phyloP scores from a whole-genome alignment of 768 basidiomycete species.

The Phlebiopsis gigantea region DNA sequence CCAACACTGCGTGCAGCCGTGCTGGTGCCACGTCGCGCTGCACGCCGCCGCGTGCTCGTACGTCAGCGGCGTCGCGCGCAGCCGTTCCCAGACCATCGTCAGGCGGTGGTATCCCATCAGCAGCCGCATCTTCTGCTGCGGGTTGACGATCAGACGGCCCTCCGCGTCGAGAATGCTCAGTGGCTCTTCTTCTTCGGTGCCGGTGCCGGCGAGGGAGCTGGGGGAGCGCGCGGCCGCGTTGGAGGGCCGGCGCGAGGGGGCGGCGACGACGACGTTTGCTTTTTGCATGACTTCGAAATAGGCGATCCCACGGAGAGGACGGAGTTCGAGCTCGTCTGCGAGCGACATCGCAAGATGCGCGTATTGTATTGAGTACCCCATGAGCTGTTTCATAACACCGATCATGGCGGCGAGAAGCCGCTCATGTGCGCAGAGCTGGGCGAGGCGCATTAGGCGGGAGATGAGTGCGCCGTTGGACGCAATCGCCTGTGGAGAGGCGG shows the following conservation, averaged over 20 bases:
- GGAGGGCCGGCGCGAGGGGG: neutral
- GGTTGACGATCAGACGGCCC: conserved; percentile 47
- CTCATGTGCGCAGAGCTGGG: conserved; percentile 61
- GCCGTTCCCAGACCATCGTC: conserved; percentile 57
- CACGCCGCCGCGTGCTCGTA: conserved; percentile 64
- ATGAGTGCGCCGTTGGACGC: conserved; percentile 12
- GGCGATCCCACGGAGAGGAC: conserved; percentile 54
- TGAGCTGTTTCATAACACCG: conserved; percentile 50
- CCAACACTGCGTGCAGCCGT: conserved; percentile 69
- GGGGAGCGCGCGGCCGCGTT: conserved; percentile 10
- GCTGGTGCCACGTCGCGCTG: conserved; percentile 67
- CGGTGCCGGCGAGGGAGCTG: neutral
- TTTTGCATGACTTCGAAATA: conserved; percentile 75
- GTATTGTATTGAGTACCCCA: conserved; percentile 57
- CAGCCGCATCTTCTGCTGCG: conserved; percentile 57
- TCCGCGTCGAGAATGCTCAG: conserved; percentile 31
- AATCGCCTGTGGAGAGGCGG: conserved; percentile 1
- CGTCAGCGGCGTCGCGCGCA: conserved; percentile 50
- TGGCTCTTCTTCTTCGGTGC: conserved; percentile 19
- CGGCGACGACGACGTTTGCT: conserved; percentile 33
- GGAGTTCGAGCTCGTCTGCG: conserved; percentile 63
- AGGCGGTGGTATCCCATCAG: conserved; percentile 69
- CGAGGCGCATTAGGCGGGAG: conserved; percentile 55
- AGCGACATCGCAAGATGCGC: conserved; percentile 71
- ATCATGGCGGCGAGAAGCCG: conserved; percentile 58